Base-by-base conservation (phyloP, 2,329 filamentous ascomycete species). In the Nannizzia gypsea region DNA sequence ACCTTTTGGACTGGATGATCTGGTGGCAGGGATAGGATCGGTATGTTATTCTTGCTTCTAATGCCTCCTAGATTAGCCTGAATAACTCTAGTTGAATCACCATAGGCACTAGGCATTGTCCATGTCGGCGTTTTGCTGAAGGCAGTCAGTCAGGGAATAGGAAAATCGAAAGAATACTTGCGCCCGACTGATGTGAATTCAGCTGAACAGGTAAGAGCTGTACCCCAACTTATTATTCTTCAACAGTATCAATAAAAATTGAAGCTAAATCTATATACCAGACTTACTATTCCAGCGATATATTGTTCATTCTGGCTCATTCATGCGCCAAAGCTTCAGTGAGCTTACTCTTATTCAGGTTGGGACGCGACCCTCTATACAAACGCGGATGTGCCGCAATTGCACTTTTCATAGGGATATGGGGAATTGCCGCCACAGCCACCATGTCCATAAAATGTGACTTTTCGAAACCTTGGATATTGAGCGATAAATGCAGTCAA, bases 251-350 rank as follows among this genome's bases (percentile, higher is more conserved):
- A 22, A 11, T 31, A n/a, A 28, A 38, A 31, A 8, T 0, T 17
- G 42, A 46, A 46, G 31, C 55, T 57, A 40, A 57, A 2, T 15
- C 8, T 22, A 34, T 26, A 15, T 34, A 31, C 24, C 20, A 61
- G 60, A 31, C 28, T 42, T 17, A 60, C 15, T 60, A 62, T 22
- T 9, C 50, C 38, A 59, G 57, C 24, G 60, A 62, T 31, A 58
- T 62, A 31, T 36, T 71, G 1, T 70, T 70, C 58, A 57, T 71
- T 36, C 54, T 66, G 13, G 66, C 65, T 3, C 67, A 69, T 44
- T 61, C 64, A 6, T 64, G 63, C 11, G 67, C 68, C 3, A 72
- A 72, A 57, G 55, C 65, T 6, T 69, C 70, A 0, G 65, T 69
- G 1, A 59, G 65, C 1, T 64, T 67, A n/a, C 63, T 72, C 11